Evolutionary conservation across 306 rosid species (phyloP).

Genomic region (Pterocarpus macrocarpus): DNA sequence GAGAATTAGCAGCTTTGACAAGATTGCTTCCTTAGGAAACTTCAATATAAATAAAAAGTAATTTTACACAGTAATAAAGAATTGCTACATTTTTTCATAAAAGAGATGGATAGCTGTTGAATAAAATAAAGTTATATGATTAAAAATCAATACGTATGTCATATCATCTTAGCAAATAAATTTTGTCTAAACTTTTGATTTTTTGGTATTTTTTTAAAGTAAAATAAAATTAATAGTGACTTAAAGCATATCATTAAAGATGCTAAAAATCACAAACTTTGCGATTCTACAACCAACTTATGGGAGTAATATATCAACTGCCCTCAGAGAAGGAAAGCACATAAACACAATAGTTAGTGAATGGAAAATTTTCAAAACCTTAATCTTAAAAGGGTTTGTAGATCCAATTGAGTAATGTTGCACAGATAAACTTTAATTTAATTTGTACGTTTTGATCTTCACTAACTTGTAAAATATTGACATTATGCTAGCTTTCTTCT

Average conservation of each 20-base stretch:
- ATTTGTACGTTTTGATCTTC: constrained; percentile 43
- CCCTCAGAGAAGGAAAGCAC: constrained; percentile 20
- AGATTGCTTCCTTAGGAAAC: neutral
- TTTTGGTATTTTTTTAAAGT: neutral
- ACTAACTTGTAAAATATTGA: constrained; percentile 42
- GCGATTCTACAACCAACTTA: constrained; percentile 23
- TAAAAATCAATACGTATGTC: too few relatives aligned
- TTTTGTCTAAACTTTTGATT: too few relatives aligned
- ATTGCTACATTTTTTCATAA: too few relatives aligned
- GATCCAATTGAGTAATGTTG: constrained; percentile 47
- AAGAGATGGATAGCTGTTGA: too few relatives aligned
- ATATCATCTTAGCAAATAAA: too few relatives aligned
- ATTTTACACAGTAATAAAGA: too few relatives aligned
- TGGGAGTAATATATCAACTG: constrained; percentile 6
- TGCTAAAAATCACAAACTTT: constrained; percentile 1
- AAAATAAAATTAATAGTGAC: neutral
- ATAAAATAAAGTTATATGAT: too few relatives aligned
- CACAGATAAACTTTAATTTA: neutral
- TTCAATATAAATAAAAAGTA: neutral
- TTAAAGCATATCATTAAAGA: constrained; percentile 25
- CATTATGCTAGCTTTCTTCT: constrained; percentile 39
- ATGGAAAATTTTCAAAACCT: constrained; percentile 30
- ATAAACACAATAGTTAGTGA: constrained; percentile 24
- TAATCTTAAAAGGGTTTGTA: constrained; percentile 51
- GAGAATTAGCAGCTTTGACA: constrained; percentile 3